Percentiles rank a stretch among this genome's conserved stretches.
Evolutionary conservation across 176 grass and related monocot genomes (phyloP).

Genomic region (Rhynchospora pubera): DNA sequence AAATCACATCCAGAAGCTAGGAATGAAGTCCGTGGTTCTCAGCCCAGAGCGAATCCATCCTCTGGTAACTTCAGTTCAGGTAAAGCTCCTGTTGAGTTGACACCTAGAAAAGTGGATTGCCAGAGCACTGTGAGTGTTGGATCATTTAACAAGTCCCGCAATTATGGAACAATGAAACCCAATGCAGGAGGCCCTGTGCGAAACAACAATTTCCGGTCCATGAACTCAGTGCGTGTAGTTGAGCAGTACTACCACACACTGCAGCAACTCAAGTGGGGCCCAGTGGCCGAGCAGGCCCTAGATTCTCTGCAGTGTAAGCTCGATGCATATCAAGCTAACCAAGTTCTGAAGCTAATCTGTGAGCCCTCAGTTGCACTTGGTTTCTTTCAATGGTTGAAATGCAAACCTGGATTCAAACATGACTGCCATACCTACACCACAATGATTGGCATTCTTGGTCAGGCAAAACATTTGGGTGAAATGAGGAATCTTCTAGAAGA

Average conservation of each 20-base stretch:
- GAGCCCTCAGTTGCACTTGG: constrained; percentile 61
- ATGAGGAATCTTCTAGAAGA: constrained; percentile 83
- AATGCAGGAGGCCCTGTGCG: constrained; percentile 25
- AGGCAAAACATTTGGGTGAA: constrained; percentile 61
- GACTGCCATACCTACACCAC: constrained; percentile 96
- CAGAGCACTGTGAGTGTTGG: constrained; percentile 28
- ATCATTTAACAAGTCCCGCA: constrained; percentile 40
- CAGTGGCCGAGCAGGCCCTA: constrained; percentile 57
- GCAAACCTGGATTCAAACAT: constrained; percentile 78
- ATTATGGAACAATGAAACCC: constrained; percentile 38
- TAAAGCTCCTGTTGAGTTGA: constrained; percentile 27
- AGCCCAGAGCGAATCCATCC: constrained; percentile 35
- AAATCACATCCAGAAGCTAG: constrained; percentile 36
- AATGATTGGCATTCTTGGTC: constrained; percentile 94
- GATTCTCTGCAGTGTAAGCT: constrained; percentile 68
- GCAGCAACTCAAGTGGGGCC: constrained; percentile 85
- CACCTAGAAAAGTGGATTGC: constrained; percentile 26
- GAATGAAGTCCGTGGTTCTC: constrained; percentile 43
- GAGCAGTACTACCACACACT: constrained; percentile 79
- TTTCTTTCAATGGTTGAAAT: constrained; percentile 90
- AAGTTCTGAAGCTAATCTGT: constrained; percentile 81
- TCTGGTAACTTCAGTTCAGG: constrained; percentile 44
- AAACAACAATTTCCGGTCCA: constrained; percentile 28
- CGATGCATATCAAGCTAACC: constrained; percentile 78
- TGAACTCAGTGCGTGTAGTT: constrained; percentile 50